A percentile compares a stretch with the other conserved stretches of the same genome.
Conservation (phyloP, 2,329 filamentous ascomycete genomes). For the Decorospora gaudefroyi region DNA sequence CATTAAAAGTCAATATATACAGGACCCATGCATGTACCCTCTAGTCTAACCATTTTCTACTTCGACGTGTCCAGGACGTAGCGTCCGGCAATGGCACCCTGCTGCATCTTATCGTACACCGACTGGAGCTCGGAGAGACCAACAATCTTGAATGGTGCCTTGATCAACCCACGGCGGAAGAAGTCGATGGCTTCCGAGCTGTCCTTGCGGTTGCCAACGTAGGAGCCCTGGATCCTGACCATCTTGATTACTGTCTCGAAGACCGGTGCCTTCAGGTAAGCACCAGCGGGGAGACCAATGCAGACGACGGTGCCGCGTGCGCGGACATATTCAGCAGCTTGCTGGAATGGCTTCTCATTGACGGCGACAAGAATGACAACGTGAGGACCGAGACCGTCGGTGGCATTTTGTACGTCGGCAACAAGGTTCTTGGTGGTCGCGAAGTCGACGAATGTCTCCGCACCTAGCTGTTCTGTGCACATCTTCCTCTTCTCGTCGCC, state of each 20-base stretch:
- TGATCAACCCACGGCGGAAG: conserved; percentile 80
- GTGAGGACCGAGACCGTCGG: conserved; percentile 83
- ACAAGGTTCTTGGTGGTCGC: conserved; percentile 74
- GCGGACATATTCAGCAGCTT: conserved; percentile 86
- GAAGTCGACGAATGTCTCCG: conserved; percentile 79
- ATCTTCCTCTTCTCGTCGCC: conserved; percentile 79
- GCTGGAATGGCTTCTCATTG: conserved; percentile 91
- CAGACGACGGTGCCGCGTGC: conserved; percentile 81
- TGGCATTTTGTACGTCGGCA: conserved; percentile 80
- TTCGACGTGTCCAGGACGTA: conserved; percentile 73
- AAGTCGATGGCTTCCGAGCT: conserved; percentile 89
- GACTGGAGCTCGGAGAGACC: conserved; percentile 77
- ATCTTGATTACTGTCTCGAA: conserved; percentile 89
- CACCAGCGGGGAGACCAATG: conserved; percentile 80
- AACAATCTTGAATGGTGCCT: conserved; percentile 82
- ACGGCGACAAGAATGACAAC: conserved; percentile 86
- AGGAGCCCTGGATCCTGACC: conserved; percentile 84
- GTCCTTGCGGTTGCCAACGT: conserved; percentile 91
- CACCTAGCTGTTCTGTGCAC: conserved; percentile 69
- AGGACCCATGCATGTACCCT: conserved; percentile 1
- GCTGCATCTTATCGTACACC: conserved; percentile 73
- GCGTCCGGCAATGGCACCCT: conserved; percentile 73
- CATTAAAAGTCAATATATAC: conserved; percentile 13
- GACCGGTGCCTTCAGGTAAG: conserved; percentile 79
- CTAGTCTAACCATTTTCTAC: conserved; percentile 18